Evolutionary conservation across 352 stramenopile genomes (phyloP).

Genomic region (Globisporangium parvum): DNA sequence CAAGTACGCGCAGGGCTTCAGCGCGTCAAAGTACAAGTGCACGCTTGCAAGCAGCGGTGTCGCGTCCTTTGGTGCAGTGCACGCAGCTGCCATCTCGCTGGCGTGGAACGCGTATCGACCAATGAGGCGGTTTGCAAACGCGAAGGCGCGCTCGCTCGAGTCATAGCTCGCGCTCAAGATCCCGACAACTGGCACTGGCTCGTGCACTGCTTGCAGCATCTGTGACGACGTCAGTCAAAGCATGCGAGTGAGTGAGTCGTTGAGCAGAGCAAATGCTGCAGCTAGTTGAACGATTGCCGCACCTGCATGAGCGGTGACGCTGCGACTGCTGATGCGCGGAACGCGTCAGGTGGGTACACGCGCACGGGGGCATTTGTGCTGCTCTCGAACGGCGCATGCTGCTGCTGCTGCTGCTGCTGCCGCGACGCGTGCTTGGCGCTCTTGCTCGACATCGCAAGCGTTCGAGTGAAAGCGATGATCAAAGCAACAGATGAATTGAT

Average conservation of each 20-base stretch:
- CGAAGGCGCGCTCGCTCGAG: constrained; percentile 25
- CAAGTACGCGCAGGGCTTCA: constrained; percentile 41
- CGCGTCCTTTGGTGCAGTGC: constrained; percentile 12
- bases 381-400: constrained; percentile 21
- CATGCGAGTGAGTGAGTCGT: too few relatives aligned
- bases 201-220: constrained; percentile 29
- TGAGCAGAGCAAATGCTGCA: neutral
- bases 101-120: constrained; percentile 44
- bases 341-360: constrained; percentile 42
- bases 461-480: too few relatives aligned
- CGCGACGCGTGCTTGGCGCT: constrained; percentile 2
- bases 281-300: neutral
- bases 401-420: constrained; percentile 9
- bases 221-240: constrained; percentile 10
- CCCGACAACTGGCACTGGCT: constrained; percentile 40
- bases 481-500: neutral
- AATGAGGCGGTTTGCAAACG: constrained; percentile 62
- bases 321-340: constrained; percentile 11
- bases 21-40: constrained; percentile 55
- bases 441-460: neutral
- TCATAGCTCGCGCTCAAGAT: constrained; percentile 34
- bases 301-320: constrained; percentile 11
- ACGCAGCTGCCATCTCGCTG: constrained; percentile 8
- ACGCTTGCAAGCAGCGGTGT: constrained; percentile 25
- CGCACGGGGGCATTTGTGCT: constrained; percentile 38